These are phyloP conservation scores for Paecilomyces dactylethromorphus DNA, from an alignment of 2,329 filamentous ascomycete species.

Conservation along the genomic window DNA sequence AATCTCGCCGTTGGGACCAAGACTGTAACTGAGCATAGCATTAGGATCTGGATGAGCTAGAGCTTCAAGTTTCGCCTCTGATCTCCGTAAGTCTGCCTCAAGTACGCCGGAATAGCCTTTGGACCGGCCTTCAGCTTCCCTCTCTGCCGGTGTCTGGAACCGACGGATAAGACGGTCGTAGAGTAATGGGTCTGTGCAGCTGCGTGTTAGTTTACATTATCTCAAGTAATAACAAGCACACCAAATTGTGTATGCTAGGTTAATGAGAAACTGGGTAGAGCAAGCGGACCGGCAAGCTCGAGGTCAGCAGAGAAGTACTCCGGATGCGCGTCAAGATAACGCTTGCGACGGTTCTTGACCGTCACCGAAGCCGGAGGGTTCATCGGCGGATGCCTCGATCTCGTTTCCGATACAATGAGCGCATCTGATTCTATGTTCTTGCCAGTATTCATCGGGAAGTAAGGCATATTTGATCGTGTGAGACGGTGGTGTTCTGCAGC, in stretches of 20 bases:
- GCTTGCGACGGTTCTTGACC: conserved; percentile 68
- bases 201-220: conserved; percentile 16
- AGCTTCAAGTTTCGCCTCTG: conserved; percentile 66
- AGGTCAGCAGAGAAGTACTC: conserved; percentile 63
- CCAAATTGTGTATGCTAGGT: conserved; percentile 6
- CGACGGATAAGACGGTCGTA: conserved; percentile 75
- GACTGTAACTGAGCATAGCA: conserved; percentile 44
- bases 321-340: conserved; percentile 66
- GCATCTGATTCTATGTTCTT: conserved; percentile 10
- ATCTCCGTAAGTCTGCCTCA: conserved; percentile 68
- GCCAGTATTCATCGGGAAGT: conserved; percentile 28
- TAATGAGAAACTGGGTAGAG: conserved; percentile 19
- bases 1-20: conserved; percentile 50
- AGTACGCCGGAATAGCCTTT: conserved; percentile 76
- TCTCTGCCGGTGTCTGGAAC: conserved; percentile 67
- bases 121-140: conserved; percentile 62
- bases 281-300: conserved; percentile 53
- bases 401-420: conserved; percentile 1
- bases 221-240: not conserved
- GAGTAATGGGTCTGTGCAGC: conserved; percentile 60
- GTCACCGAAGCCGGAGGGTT: conserved; percentile 41
- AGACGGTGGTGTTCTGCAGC: not conserved
- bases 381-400: conserved; percentile 3
- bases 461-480: conserved; percentile 22
- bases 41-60: conserved; percentile 49